These are phyloP conservation scores for Trametes coccinea DNA, from an alignment of 768 basidiomycete genomes.

Conservation along the genomic window DNA sequence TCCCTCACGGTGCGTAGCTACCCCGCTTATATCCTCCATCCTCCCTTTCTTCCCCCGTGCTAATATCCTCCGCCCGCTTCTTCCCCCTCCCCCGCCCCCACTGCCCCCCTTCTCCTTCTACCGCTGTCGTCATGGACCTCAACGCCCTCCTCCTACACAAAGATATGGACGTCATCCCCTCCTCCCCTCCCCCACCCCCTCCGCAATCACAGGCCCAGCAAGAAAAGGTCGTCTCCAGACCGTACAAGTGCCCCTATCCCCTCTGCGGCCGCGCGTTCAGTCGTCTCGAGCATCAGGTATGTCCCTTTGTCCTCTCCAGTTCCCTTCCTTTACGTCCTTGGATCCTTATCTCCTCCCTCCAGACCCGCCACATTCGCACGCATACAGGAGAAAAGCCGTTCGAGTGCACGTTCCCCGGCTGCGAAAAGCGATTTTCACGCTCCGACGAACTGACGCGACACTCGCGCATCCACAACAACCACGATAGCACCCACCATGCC, in stretches of 20 bases:
- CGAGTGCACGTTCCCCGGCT: slow-evolving; percentile 86
- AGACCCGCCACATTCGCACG: slow-evolving; percentile 98
- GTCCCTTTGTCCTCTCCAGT: slow-evolving; percentile 27
- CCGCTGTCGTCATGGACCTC: slow-evolving; percentile 21
- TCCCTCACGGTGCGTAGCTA: slow-evolving; percentile 8
- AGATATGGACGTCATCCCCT: slow-evolving; percentile 25
- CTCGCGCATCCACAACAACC: slow-evolving; percentile 85
- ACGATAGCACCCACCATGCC: slow-evolving; percentile 36
- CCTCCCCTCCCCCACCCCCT: slow-evolving; percentile 25
- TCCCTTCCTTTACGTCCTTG: not conserved
- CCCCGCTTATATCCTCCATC: slow-evolving; percentile 2
- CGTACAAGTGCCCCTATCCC: slow-evolving; percentile 95
- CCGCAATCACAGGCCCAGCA: slow-evolving; percentile 7
- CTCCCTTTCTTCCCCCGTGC: slow-evolving; percentile 6
- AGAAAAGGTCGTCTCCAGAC: slow-evolving; percentile 56
- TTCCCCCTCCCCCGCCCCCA: slow-evolving; percentile 8
- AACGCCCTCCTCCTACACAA: slow-evolving; percentile 13
- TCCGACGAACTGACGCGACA: slow-evolving; percentile 99
- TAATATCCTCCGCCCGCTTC: slow-evolving; percentile 20
- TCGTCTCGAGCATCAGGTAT: slow-evolving; percentile 92
- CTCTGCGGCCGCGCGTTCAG: slow-evolving; percentile 96
- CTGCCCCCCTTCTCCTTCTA: not conserved
- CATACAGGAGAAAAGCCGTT: slow-evolving; percentile 99
- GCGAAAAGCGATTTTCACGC: slow-evolving; percentile 97
- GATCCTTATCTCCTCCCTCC: slow-evolving; percentile 10